phyloP scores from a whole-genome alignment of 2,329 filamentous ascomycete species.

The Boeremia exigua region DNA sequence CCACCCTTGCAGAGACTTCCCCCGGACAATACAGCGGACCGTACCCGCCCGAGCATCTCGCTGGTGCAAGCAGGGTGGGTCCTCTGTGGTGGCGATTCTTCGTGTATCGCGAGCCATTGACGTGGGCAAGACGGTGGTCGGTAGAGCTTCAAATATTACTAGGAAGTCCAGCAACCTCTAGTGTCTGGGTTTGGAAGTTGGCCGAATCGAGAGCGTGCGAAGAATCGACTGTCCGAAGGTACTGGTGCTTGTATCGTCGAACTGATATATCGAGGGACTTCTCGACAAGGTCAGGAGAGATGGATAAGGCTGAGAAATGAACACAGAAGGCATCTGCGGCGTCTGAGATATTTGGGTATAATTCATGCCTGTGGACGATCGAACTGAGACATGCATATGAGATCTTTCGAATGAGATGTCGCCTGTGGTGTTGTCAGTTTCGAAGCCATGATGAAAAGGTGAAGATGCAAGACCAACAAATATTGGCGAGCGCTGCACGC shows the following conservation, averaged over 20 bases:
- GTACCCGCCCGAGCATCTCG: not conserved
- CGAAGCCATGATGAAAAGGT: not conserved
- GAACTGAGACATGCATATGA: not conserved
- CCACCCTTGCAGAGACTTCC: conserved; percentile 6
- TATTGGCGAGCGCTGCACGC: not conserved
- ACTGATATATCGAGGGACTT: not conserved
- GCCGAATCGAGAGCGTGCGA: not conserved
- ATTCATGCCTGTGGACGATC: not conserved
- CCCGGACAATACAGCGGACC: conserved; percentile 5
- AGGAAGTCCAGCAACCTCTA: not conserved
- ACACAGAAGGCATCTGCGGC: not conserved
- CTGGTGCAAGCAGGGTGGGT: conserved; percentile 2
- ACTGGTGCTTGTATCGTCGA: not conserved
- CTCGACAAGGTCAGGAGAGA: not conserved
- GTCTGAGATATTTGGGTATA: not conserved
- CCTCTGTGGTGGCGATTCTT: conserved; percentile 6
- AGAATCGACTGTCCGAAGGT: not conserved
- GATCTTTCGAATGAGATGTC: not conserved
- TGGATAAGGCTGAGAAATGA: not conserved
- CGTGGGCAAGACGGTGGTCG: not conserved
- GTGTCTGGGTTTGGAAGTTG: not conserved
- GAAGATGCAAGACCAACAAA: not conserved
- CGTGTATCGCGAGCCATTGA: not conserved
- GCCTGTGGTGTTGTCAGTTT: not conserved
- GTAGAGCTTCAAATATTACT: not conserved